These are phyloP conservation scores for Colletotrichum godetiae DNA, from an alignment of 2,329 filamentous ascomycete species.

Conservation along the genomic window DNA sequence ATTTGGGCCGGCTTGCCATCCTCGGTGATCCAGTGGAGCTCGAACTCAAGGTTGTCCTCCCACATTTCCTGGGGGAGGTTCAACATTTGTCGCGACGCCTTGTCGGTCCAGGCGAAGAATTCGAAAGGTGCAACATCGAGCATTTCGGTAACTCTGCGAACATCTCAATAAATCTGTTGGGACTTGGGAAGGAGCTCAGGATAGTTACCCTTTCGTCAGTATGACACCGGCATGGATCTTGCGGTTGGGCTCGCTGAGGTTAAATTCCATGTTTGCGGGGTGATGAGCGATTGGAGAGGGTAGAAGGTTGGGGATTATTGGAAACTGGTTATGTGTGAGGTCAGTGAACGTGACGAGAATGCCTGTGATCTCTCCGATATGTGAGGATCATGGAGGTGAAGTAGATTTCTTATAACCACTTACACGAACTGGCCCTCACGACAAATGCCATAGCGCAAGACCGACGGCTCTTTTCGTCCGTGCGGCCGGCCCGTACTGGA, in stretches of 20 bases:
- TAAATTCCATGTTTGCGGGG: constrained; percentile 23
- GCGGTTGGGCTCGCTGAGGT: constrained; percentile 40
- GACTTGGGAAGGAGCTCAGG: not conserved
- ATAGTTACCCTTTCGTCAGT: constrained; percentile 40
- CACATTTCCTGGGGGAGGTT: not conserved
- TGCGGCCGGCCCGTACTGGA: not conserved
- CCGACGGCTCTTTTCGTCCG: not conserved
- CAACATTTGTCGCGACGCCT: constrained; percentile 29
- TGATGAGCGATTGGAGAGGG: not conserved
- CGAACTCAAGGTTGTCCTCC: constrained; percentile 41
- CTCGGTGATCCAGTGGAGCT: constrained; percentile 50
- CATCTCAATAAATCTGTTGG: not conserved
- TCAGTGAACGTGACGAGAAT: not conserved
- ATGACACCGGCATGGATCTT: constrained; percentile 45
- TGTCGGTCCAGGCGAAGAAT: constrained; percentile 39
- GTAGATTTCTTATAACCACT: not conserved
- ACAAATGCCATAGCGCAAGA: not conserved
- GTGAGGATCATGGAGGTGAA: too few relatives aligned
- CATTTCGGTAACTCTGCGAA: constrained; percentile 44
- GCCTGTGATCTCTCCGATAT: not conserved
- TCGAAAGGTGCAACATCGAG: constrained; percentile 50
- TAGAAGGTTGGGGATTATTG: not conserved
- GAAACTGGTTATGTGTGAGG: too few relatives aligned
- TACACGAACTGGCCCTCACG: not conserved
- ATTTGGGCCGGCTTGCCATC: constrained; percentile 36